Evolutionary conservation across 768 basidiomycete species (phyloP).

Genomic region (Dendrothele bispora): DNA sequence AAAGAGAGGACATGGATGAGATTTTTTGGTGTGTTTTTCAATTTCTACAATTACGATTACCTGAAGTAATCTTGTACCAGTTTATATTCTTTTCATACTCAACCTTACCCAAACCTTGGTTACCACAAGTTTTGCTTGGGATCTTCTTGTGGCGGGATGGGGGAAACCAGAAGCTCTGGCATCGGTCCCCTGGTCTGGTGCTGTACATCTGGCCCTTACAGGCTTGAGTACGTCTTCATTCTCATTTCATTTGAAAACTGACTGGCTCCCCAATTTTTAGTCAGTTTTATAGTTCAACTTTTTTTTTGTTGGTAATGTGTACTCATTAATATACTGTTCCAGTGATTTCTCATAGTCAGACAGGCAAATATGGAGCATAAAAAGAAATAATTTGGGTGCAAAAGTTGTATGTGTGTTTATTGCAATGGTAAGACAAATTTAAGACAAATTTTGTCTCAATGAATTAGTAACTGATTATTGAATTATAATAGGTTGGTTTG

Average conservation of each 20-base stretch:
- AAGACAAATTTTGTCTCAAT: too few relatives aligned
- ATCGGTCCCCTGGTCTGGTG: slow-evolving; percentile 17
- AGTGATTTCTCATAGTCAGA: too few relatives aligned
- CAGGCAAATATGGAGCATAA: slow-evolving; percentile 7
- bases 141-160: slow-evolving; percentile 15
- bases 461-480: too few relatives aligned
- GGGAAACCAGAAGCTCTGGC: slow-evolving; percentile 13
- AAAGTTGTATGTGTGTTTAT: background rate
- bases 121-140: slow-evolving; percentile 19
- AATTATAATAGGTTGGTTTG: slow-evolving; percentile 15
- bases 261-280: background rate
- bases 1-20: background rate
- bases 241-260: background rate
- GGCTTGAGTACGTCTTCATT: slow-evolving; percentile 14
- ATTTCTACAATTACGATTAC: background rate
- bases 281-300: slow-evolving; percentile 2
- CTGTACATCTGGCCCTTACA: slow-evolving; percentile 14
- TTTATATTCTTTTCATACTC: slow-evolving; percentile 14
- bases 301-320: slow-evolving; percentile 12
- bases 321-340: too few relatives aligned
- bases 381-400: background rate
- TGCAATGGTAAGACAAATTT: background rate
- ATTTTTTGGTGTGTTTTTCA: background rate
- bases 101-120: slow-evolving; percentile 19
- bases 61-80: background rate